Evolutionary conservation across 805 yeast species (phyloP).

Genomic region (Candida chauliodis): DNA sequence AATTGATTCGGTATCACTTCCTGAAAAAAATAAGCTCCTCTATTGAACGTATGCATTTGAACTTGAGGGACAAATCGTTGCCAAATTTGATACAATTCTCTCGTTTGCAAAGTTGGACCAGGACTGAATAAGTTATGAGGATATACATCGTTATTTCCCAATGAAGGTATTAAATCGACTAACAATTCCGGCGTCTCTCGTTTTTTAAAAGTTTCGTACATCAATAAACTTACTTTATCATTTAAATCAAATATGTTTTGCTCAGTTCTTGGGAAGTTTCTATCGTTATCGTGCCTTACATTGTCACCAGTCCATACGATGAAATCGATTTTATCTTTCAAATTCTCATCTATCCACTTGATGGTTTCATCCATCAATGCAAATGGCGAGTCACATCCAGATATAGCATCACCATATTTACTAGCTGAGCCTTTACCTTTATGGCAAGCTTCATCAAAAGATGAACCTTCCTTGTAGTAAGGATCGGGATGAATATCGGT

Average conservation of each 20-base stretch:
- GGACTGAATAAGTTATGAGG: slow-evolving; percentile 84
- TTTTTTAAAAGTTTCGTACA: slow-evolving; percentile 50
- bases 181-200: slow-evolving; percentile 45
- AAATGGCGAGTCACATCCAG: slow-evolving; percentile 77
- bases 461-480: slow-evolving; percentile 50
- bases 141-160: slow-evolving; percentile 86
- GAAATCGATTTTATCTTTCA: slow-evolving; percentile 77
- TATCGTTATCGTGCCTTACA: slow-evolving; percentile 78
- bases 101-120: slow-evolving; percentile 85
- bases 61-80: slow-evolving; percentile 67
- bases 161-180: slow-evolving; percentile 57
- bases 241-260: slow-evolving; percentile 67
- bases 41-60: slow-evolving; percentile 69
- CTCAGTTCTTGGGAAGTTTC: slow-evolving; percentile 71
- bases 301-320: slow-evolving; percentile 92
- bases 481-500: slow-evolving; percentile 89
- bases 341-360: slow-evolving; percentile 59
- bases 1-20: slow-evolving; percentile 79
- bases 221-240: slow-evolving; percentile 47
- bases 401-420: slow-evolving; percentile 67
- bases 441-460: slow-evolving; percentile 54
- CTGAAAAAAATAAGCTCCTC: slow-evolving; percentile 69
- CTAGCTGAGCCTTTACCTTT: slow-evolving; percentile 53
- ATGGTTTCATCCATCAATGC: slow-evolving; percentile 58
- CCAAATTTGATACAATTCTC: slow-evolving; percentile 77